Evolutionary conservation across 495 filamentous ascomycete species (phyloP), one percentile per base, ranked within the genome.

Genomic region (Gamarada debralockiae): DNA sequence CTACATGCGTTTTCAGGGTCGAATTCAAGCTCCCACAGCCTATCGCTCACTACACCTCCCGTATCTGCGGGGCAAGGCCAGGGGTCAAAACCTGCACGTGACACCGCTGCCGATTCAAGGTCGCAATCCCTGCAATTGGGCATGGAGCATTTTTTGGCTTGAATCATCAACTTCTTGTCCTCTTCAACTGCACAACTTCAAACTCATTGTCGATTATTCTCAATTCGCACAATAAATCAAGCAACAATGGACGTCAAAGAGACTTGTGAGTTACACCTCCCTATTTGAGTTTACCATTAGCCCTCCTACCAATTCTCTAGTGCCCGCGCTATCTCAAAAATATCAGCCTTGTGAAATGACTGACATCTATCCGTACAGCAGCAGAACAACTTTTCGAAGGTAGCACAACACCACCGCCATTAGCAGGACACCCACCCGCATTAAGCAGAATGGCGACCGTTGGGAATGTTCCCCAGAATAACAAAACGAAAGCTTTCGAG

Each of bases 331-430:
- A n/a, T n/a, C n/a, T n/a, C n/a, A n/a, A n/a, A n/a, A n/a, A n/a
- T n/a, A n/a, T n/a, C n/a, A n/a, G n/a, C n/a, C n/a, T n/a, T n/a
- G n/a, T n/a, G n/a, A n/a, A n/a, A n/a, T 33, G 29, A 40, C 46
- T n/a, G 15, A n/a, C 46, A 49, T 6, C 23, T 37, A 51, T 40
- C n/a, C n/a, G n/a, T 18, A 41, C 3, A 41, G 7, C 56, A 58
- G 50, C 49, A 50, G 39, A 24, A 33, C 34, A 24, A 14, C 20
- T 45, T 23, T 56, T 38, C 38, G 50, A 54, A 55, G 57, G 53
- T 44, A 63, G 53, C 20, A 60, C 57, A 39, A 60, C 61, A 38
- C 60, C 60, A 48, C 60, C 56, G 25, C 56, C 60, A 22, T 38
- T 57, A 1, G 2, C 54, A 34, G 54, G 53, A 14, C 60, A 60